Conservation (phyloP, 1,284 basidiomycete genomes). For the Cryptococcus sp. region DNA sequence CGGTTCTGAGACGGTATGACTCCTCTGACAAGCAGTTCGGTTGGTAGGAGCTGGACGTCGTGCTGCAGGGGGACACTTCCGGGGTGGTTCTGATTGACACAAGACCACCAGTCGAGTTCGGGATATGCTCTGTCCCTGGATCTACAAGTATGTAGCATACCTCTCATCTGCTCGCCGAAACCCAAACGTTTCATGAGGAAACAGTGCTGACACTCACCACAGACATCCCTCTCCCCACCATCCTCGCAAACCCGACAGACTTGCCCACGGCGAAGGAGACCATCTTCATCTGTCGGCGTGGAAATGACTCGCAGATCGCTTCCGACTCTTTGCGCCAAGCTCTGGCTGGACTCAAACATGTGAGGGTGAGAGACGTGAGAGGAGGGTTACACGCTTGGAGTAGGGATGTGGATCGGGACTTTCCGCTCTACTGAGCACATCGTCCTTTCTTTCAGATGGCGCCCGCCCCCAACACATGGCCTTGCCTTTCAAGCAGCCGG, state of each 20-base stretch:
- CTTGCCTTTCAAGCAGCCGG: background rate
- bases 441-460: no score
- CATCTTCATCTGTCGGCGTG: slow-evolving; percentile 76
- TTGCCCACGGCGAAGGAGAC: slow-evolving; percentile 40
- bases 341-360: slow-evolving; percentile 57
- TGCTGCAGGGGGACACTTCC: slow-evolving; percentile 1
- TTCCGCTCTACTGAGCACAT: slow-evolving; percentile 85
- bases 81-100: slow-evolving; percentile 68
- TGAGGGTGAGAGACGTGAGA: slow-evolving; percentile 64
- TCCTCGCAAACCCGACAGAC: slow-evolving; percentile 27
- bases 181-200: background rate
- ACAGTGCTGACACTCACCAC: background rate
- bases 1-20: background rate
- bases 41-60: slow-evolving; percentile 19
- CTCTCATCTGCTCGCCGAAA: no score
- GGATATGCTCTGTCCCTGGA: slow-evolving; percentile 73
- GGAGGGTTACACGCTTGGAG: slow-evolving; percentile 78
- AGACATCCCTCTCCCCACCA: slow-evolving; percentile 44
- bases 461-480: no score
- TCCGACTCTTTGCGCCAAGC: slow-evolving; percentile 60
- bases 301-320: slow-evolving; percentile 90
- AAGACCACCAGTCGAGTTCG: slow-evolving; percentile 74
- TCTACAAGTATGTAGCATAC: slow-evolving; percentile 66
- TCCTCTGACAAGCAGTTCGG: background rate
- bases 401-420: slow-evolving; percentile 62